phyloP scores from a whole-genome alignment of 192 early-diverging fungal genomes.

The Entomortierella beljakovae region DNA sequence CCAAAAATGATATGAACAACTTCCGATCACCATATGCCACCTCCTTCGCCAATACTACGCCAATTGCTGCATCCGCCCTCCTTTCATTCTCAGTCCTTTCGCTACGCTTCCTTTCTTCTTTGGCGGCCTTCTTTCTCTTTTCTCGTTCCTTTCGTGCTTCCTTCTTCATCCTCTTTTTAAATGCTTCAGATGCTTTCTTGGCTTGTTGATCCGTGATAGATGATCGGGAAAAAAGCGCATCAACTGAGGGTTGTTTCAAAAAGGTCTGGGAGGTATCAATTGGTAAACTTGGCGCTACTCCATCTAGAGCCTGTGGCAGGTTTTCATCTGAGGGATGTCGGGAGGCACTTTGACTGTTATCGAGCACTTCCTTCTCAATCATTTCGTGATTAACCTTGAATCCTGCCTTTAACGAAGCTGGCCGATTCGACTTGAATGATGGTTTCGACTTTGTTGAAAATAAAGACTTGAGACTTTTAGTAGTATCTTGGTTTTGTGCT shows the following conservation, averaged over 20 bases:
- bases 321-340: background rate
- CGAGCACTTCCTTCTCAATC: background rate
- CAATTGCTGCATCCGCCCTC: slow-evolving; percentile 21
- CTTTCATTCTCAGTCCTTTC: slow-evolving; percentile 11
- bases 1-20: slow-evolving; percentile 61
- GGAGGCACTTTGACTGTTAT: background rate
- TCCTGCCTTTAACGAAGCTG: slow-evolving; percentile 32
- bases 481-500: slow-evolving; percentile 31
- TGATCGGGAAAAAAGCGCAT: background rate
- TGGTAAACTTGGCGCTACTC: no score
- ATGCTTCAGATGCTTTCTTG: slow-evolving; percentile 32
- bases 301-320: no score
- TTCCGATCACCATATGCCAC: slow-evolving; percentile 58
- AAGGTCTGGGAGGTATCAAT: no score
- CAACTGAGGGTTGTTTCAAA: no score
- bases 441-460: slow-evolving; percentile 24
- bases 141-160: slow-evolving; percentile 18
- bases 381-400: slow-evolving; percentile 20
- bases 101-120: slow-evolving; percentile 12
- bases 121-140: slow-evolving; percentile 16
- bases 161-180: slow-evolving; percentile 22
- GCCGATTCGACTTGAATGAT: slow-evolving; percentile 21
- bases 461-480: slow-evolving; percentile 44
- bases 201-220: slow-evolving; percentile 19
- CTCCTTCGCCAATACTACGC: slow-evolving; percentile 51